Evolutionary conservation across 2,329 filamentous ascomycete species (phyloP).

Genomic region (Trichoderma atrobrunneum): DNA sequence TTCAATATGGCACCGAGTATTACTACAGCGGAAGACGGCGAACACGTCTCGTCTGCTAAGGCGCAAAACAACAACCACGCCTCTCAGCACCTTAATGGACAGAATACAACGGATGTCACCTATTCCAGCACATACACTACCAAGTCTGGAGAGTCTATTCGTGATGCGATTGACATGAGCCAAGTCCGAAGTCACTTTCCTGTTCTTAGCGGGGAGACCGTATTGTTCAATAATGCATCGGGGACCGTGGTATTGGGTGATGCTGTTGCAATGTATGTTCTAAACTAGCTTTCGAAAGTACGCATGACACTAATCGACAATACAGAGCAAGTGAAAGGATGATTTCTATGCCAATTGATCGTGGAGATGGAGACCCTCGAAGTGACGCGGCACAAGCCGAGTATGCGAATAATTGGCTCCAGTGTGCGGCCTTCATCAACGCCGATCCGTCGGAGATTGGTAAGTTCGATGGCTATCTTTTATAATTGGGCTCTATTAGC

Average conservation of each 20-base stretch:
- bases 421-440: not conserved
- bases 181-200: not conserved
- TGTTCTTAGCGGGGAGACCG: not conserved
- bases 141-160: not conserved
- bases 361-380: not conserved
- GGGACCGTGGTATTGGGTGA: not conserved
- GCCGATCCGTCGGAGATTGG: not conserved
- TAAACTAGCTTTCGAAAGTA: not conserved
- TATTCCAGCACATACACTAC: not conserved
- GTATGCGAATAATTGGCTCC: not conserved
- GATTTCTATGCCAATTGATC: not conserved
- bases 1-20: not conserved
- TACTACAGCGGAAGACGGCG: not conserved
- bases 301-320: not conserved
- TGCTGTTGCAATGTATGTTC: not conserved
- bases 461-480: not conserved
- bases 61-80: not conserved
- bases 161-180: not conserved
- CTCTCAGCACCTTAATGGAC: not conserved
- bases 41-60: not conserved
- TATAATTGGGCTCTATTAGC: too few relatives aligned
- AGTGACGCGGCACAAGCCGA: not conserved
- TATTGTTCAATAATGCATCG: not conserved
- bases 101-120: not conserved
- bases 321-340: not conserved